Conservation (phyloP, 2,329 filamentous ascomycete genomes). For the Claviceps pusilla region DNA sequence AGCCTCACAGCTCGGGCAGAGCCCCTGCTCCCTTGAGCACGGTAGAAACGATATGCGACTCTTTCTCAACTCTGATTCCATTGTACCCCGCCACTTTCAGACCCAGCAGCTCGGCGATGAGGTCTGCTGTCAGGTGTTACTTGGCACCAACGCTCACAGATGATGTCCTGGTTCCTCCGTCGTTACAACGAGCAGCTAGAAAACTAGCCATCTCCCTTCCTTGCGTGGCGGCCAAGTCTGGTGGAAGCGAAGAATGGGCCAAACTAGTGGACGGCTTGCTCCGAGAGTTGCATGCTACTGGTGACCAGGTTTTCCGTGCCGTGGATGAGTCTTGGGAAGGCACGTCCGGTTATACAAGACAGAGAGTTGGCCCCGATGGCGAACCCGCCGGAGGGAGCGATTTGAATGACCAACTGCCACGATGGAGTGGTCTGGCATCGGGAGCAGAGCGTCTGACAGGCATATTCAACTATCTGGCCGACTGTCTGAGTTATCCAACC, state of each 20-base stretch:
- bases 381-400: conserved; percentile 33
- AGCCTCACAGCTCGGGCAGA: conserved; percentile 23
- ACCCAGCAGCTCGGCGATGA: conserved; percentile 56
- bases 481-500: conserved; percentile 49
- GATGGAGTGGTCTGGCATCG: conserved; percentile 60
- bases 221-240: conserved; percentile 68
- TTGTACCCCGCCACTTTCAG: conserved; percentile 73
- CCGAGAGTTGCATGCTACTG: conserved; percentile 50
- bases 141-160: conserved; percentile 50
- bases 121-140: conserved; percentile 40
- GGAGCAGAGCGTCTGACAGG: conserved; percentile 56
- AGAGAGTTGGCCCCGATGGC: conserved; percentile 28
- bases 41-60: conserved; percentile 53
- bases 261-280: conserved; percentile 49
- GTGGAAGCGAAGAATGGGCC: conserved; percentile 63
- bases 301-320: conserved; percentile 63
- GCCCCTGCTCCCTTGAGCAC: conserved; percentile 28
- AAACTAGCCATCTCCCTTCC: conserved; percentile 57
- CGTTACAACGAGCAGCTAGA: conserved; percentile 43
- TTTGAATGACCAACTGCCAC: conserved; percentile 37
- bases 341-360: conserved; percentile 32
- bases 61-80: conserved; percentile 58
- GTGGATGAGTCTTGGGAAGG: conserved; percentile 74
- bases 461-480: conserved; percentile 49
- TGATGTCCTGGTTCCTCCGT: conserved; percentile 29